phyloP scores from a whole-genome alignment of 768 basidiomycete genomes.

The Astraeus odoratus region DNA sequence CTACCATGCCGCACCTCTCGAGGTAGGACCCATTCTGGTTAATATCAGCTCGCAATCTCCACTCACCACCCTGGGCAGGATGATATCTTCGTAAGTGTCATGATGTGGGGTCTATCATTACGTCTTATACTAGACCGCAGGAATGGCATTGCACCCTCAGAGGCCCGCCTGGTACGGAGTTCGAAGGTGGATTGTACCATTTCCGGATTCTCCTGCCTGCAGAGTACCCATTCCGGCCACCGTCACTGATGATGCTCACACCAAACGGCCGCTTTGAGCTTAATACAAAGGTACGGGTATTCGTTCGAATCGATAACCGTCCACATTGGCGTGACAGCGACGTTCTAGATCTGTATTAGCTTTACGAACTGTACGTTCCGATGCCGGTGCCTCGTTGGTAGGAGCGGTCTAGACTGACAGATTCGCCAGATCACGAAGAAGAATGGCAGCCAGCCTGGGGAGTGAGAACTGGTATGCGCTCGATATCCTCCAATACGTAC shows the following conservation, averaged over 20 bases:
- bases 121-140: constrained; percentile 27
- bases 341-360: constrained; percentile 77
- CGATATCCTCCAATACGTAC: constrained; percentile 8
- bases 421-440: constrained; percentile 77
- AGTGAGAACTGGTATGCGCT: constrained; percentile 73
- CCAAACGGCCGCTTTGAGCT: constrained; percentile 96
- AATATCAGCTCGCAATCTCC: not conserved
- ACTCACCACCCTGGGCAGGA: constrained; percentile 40
- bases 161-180: constrained; percentile 83
- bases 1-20: constrained; percentile 74
- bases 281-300: constrained; percentile 74
- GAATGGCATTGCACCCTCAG: constrained; percentile 99
- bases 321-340: constrained; percentile 5
- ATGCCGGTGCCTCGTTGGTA: constrained; percentile 10
- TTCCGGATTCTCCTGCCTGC: constrained; percentile 85
- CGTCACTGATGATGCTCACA: constrained; percentile 92
- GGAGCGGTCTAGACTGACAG: constrained; percentile 22
- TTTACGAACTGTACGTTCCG: constrained; percentile 80
- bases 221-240: constrained; percentile 95
- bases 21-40: constrained; percentile 42
- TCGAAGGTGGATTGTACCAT: constrained; percentile 94
- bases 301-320: constrained; percentile 11
- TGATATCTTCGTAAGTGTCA: constrained; percentile 72
- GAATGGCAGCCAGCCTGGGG: constrained; percentile 99
- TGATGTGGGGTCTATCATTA: constrained; percentile 4